Evolutionary conservation across 140 eudicot genomes (phyloP), one percentile per base, ranked within the genome.

Genomic region (Ambrosia hybrid): DNA sequence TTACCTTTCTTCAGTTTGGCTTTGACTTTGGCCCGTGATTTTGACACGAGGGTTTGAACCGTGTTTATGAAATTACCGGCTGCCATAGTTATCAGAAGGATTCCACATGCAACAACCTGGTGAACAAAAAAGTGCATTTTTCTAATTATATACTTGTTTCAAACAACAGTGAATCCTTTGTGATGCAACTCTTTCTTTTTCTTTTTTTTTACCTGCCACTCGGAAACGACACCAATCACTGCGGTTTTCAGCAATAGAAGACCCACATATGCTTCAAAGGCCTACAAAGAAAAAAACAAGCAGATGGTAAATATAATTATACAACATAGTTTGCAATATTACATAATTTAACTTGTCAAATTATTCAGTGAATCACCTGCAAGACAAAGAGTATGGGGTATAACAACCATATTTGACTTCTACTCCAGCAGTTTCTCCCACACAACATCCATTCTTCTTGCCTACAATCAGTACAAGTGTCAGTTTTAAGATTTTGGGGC

Each of bases 361-460:
- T 37, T 15, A 65, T 65, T 45, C 46, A 64, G 41, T 3, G 51
- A 52, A 56, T 82, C 73, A 92, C 98, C 98, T 92, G 98, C 77
- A 89, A 82, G 79, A 80, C 16, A 75, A 92, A 92, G 14, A 92
- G 89, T 38, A 92, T 78, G 65, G 96, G 95, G 76, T 75, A 89
- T 34, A 92, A 71, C 78, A 92, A 68, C 85, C 86, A 81, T 65
- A 92, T 73, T 73, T 92, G 98, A 51, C 98, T 73, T 78, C 88
- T 51, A 89, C 98, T 79, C 96, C 96, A 76, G 96, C 92, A 61
- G 96, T 89, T 84, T 89, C 96, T 81, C 98, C 96, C 95, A 89
- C 46, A 92, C 98, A 78, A 92, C 96, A 82, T 89, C 95, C 98
- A 92, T 92, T 86, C 95, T 87, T 84, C 88, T 78, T 11, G 98